Conservation (phyloP, 495 filamentous ascomycete species). For the Penicillium diatomitis region DNA sequence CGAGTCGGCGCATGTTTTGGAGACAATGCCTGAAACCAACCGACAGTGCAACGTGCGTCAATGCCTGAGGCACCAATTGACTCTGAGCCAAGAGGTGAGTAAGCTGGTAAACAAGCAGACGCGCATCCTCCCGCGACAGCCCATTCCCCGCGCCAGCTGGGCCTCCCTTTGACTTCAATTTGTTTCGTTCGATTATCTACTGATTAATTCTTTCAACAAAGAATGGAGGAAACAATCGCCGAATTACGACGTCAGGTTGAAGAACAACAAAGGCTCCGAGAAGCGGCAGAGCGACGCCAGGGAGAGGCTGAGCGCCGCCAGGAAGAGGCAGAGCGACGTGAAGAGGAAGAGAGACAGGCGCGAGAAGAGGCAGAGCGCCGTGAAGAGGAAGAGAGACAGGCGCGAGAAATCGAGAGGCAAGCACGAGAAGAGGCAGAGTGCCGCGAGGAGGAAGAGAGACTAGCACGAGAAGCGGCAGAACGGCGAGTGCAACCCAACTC, state of each 20-base stretch:
- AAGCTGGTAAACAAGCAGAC: not conserved
- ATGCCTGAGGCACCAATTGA: not conserved
- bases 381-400: conserved; percentile 11
- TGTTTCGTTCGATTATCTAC: conserved; percentile 5
- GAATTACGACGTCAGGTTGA: conserved; percentile 18
- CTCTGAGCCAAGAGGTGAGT: not conserved
- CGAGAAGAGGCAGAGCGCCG: conserved; percentile 5
- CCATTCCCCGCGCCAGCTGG: not conserved
- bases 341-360: conserved; percentile 12
- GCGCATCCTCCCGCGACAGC: not conserved
- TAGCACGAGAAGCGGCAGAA: conserved; percentile 11
- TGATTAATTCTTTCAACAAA: conserved; percentile 8
- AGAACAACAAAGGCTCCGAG: no score
- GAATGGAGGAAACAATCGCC: conserved; percentile 18
- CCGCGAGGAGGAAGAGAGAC: conserved; percentile 10
- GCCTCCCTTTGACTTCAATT: not conserved
- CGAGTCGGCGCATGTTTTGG: no score
- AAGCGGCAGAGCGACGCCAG: conserved; percentile 3
- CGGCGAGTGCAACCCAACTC: conserved; percentile 13
- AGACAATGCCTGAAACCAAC: no score
- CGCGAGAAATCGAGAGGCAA: no score
- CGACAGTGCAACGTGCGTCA: not conserved
- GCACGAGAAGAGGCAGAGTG: conserved; percentile 7
- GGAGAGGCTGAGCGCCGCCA: conserved; percentile 10
- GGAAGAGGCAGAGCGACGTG: conserved; percentile 3